Base-by-base conservation (phyloP, 805 yeast species). In the Candida quercuum region DNA sequence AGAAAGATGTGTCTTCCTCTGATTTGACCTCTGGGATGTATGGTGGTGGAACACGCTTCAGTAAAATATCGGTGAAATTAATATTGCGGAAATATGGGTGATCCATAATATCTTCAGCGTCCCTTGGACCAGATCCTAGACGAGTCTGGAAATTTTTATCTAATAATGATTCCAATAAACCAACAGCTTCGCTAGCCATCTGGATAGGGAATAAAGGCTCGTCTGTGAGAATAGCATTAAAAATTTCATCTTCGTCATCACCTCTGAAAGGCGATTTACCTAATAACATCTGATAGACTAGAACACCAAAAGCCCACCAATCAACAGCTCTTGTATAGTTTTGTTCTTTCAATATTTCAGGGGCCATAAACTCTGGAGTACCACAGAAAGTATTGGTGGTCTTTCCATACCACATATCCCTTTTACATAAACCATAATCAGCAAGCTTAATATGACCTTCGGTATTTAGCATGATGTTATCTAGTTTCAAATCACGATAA, bases 221-320 rank as follows among this genome's bases (percentile, higher is more conserved):
- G 67, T 93, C 99, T 27, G 93, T 83, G 45, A 89, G 76, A 54
- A 93, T 93, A 12, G 99, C 96, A 61, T 89, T 93, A 64, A 91
- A 93, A 25, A 93, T 88, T 63, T 93, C 99, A 56, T 93, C 98
- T 55, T 86, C 95, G 56, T 86, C 95, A 49, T 89, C 96, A 48
- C 99, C 99, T 48, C 91, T 82, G 66, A 93, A 93, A 26, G 99
- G 99, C 7, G 96, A 86, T 62, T 91, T 95, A 36, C 96, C 93
- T 41, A 93, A 71, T 40, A 93, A 69, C 99, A 93, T 93, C 63
- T 93, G 99, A 62, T 91, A 93, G 47, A 93, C 69, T 46, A 93
- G 71, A 21, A 93, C 98, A 40, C 99, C 99, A 69, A 89, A 87
- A 1, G 99, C 98, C 99, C 99, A 93, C 99, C 99, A 93, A 64